phyloP scores from a whole-genome alignment of 2,329 filamentous ascomycete genomes.

The Colletotrichum spinosum region DNA sequence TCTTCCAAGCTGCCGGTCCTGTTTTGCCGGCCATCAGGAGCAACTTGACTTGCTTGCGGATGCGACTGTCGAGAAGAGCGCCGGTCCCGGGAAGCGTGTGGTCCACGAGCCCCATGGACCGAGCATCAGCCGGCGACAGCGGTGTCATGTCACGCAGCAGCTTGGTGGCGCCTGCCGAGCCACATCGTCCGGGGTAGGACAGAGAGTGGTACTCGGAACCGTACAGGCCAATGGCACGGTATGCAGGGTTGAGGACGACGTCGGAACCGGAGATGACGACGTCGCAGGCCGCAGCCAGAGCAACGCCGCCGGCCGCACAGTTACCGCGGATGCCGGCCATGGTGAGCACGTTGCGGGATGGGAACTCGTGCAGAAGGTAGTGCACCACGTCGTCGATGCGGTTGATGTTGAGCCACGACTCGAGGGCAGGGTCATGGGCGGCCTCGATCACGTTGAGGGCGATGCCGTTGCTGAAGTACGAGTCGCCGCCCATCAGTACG shows the following conservation, averaged over 20 bases:
- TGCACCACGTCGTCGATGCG: constrained; percentile 55
- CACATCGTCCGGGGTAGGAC: constrained; percentile 52
- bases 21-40: constrained; percentile 41
- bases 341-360: constrained; percentile 48
- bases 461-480: constrained; percentile 57
- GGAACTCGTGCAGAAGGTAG: constrained; percentile 51
- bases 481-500: constrained; percentile 52
- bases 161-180: constrained; percentile 43
- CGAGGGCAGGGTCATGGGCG: constrained; percentile 48
- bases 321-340: constrained; percentile 54
- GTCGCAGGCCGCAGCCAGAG: constrained; percentile 52
- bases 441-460: constrained; percentile 57
- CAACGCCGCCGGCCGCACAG: constrained; percentile 56
- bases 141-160: constrained; percentile 52
- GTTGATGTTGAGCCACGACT: constrained; percentile 58
- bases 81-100: constrained; percentile 50
- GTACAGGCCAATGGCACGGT: constrained; percentile 49
- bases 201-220: constrained; percentile 57
- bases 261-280: constrained; percentile 50
- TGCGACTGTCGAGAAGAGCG: constrained; percentile 47
- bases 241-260: constrained; percentile 55
- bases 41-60: constrained; percentile 48
- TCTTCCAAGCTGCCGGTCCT: constrained; percentile 47
- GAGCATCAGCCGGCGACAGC: constrained; percentile 51
- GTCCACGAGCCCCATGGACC: constrained; percentile 51